phyloP scores from a whole-genome alignment of 306 rosid species.

The Cucurbita argyrosperma region DNA sequence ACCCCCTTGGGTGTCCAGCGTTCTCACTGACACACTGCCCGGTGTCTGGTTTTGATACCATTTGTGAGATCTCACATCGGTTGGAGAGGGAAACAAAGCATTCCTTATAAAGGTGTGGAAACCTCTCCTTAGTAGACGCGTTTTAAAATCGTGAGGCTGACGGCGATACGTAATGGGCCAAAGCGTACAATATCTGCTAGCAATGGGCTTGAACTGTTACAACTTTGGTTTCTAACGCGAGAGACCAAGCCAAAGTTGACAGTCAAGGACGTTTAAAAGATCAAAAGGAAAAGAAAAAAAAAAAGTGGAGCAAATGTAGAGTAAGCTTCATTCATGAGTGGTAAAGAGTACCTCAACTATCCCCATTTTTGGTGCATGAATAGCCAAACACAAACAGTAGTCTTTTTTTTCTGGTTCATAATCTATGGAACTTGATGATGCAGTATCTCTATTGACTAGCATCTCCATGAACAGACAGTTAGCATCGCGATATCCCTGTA shows the following conservation, averaged over 20 bases:
- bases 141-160: too few species aligned
- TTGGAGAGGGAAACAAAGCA: too few species aligned
- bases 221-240: neutral
- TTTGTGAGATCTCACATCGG: too few species aligned
- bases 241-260: neutral
- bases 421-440: slow-evolving; percentile 41
- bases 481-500: slow-evolving; percentile 91
- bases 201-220: too few species aligned
- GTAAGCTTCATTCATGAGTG: neutral
- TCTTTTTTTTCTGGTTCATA: slow-evolving; percentile 76
- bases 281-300: neutral
- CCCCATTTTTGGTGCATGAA: slow-evolving; percentile 94
- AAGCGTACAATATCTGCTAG: too few species aligned
- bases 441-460: slow-evolving; percentile 59
- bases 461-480: slow-evolving; percentile 94
- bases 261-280: neutral
- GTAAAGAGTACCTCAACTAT: slow-evolving; percentile 55
- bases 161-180: too few species aligned
- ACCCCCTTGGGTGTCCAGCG: too few species aligned
- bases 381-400: slow-evolving; percentile 90
- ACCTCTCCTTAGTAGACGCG: too few species aligned
- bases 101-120: too few species aligned
- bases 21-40: too few species aligned
- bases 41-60: too few species aligned
- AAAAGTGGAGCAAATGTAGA: neutral